Conservation (phyloP, 2,329 filamentous ascomycete species). For the Teratosphaeria gauchensis region DNA sequence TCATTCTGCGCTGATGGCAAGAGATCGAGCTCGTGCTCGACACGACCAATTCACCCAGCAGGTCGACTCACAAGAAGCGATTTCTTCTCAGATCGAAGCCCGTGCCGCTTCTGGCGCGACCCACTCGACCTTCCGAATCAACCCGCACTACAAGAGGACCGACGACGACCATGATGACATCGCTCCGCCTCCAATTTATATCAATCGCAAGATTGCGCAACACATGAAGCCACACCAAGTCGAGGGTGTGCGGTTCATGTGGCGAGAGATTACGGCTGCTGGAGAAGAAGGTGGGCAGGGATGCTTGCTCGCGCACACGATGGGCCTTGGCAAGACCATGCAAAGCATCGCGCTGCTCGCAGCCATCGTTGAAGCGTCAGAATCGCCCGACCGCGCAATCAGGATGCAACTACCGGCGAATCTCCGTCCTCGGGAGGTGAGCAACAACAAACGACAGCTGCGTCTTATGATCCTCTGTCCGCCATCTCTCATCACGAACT, state of each 20-base stretch:
- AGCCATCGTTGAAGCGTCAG: conserved; percentile 57
- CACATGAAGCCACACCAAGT: conserved; percentile 73
- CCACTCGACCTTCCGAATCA: conserved; percentile 47
- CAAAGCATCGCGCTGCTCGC: conserved; percentile 74
- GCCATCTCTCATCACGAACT: conserved; percentile 66
- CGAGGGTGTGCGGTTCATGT: conserved; percentile 75
- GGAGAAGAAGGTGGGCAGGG: conserved; percentile 50
- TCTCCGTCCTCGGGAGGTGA: conserved; percentile 33
- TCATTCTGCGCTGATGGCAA: conserved; percentile 9
- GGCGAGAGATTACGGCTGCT: conserved; percentile 62
- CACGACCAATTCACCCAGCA: conserved; percentile 10
- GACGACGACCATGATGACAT: conserved; percentile 42
- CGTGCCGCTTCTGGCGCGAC: conserved; percentile 13
- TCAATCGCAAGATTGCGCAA: conserved; percentile 54
- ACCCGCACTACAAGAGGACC: conserved; percentile 46
- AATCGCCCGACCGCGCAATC: conserved; percentile 49
- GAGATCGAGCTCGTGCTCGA: conserved; percentile 10
- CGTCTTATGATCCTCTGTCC: conserved; percentile 69
- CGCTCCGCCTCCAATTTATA: conserved; percentile 42
- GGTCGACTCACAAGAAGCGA: conserved; percentile 10
- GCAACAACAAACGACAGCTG: conserved; percentile 34
- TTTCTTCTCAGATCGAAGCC: conserved; percentile 11
- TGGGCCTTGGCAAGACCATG: conserved; percentile 91
- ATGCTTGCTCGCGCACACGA: conserved; percentile 76
- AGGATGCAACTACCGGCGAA: conserved; percentile 57